These are phyloP conservation scores for Trichomonascus vanleenenianus DNA, from an alignment of 805 yeast species.

Conservation along the genomic window DNA sequence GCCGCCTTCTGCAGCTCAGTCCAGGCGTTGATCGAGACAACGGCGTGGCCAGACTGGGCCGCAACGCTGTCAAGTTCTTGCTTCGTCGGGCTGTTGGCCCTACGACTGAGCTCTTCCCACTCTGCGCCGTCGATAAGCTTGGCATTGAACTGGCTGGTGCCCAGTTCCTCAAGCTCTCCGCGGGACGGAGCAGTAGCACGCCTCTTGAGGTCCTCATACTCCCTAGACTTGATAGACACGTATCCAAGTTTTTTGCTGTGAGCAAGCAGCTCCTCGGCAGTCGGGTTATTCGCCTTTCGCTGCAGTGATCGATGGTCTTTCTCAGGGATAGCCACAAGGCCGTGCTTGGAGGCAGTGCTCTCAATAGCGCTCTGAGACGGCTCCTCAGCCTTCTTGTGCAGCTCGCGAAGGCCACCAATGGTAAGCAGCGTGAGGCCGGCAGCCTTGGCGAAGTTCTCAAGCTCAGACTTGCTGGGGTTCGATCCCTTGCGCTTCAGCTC, in stretches of 20 bases:
- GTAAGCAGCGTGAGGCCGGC: slow-evolving; percentile 27
- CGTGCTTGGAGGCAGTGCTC: slow-evolving; percentile 10
- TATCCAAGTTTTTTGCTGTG: slow-evolving; percentile 7
- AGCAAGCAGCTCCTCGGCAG: slow-evolving; percentile 12
- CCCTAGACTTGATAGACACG: slow-evolving; percentile 10
- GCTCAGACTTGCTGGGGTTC: slow-evolving; percentile 22
- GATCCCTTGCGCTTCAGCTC: slow-evolving; percentile 11
- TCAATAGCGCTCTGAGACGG: slow-evolving; percentile 16
- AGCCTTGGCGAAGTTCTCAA: slow-evolving; percentile 24
- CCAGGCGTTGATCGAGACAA: slow-evolving; percentile 29
- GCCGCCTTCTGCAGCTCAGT: slow-evolving; percentile 10
- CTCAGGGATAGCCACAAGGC: slow-evolving; percentile 10
- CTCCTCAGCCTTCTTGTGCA: slow-evolving; percentile 12
- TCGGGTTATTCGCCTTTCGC: slow-evolving; percentile 17
- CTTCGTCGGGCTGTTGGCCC: slow-evolving; percentile 19
- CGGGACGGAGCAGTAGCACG: slow-evolving; percentile 9
- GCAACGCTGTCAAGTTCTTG: slow-evolving; percentile 26
- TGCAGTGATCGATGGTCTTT: slow-evolving; percentile 12
- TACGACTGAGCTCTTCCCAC: slow-evolving; percentile 11
- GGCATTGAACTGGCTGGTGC: neutral
- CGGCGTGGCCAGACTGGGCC: slow-evolving; percentile 23
- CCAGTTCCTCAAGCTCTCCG: slow-evolving; percentile 7
- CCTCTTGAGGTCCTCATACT: slow-evolving; percentile 11
- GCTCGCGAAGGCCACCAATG: slow-evolving; percentile 25
- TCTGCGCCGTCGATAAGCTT: neutral